Evolutionary conservation across 2,329 filamentous ascomycete species (phyloP), one percentile per base, ranked within the genome.

Genomic region (Colletotrichum cordylinicola): DNA sequence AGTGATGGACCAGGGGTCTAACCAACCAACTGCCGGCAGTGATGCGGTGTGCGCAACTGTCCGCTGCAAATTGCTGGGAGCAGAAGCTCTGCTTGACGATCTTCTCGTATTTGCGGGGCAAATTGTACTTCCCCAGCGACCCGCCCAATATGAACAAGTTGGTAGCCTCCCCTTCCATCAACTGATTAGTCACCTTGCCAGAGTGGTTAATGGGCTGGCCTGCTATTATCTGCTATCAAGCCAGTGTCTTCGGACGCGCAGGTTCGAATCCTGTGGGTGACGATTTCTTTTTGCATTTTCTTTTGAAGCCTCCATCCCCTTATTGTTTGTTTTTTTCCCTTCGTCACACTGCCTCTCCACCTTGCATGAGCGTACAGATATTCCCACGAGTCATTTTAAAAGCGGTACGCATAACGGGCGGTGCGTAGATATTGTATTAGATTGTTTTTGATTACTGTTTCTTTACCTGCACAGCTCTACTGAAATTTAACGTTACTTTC

Each of bases 151-250:
- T 48, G 5, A 2, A 0, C 6, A 13, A 0, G 1, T 48, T 48
- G 13, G n/a, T n/a, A 27, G 18, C 5, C 0, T 0, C 0, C 0
- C 1, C 0, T 8, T 3, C 0, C 24, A 62, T 15, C 9, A n/a
- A 33, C 8, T 8, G 35, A 35, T 72, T 15, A 60, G 73, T 75
- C 69, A 67, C 69, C 64, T 75, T 75, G 73, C 73, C 73, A 75
- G 73, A 75, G 73, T 75, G 73, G 73, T 75, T 75, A 75, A 75
- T 75, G 73, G 73, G 69, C 73, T 75, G 73, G 69, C 73, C 73
- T 75, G 73, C 73, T 75, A 75, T 37, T 48, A 68, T 31, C 61
- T 31, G 39, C 21, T 8, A 9, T 18, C 35, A 72, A 73, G 73
- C 69, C 69, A 75, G 73, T 75, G 73, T 62, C 73, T 75, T 75